These are phyloP conservation scores for Ephemerocybe angulata DNA, from an alignment of 768 basidiomycete genomes.

Conservation along the genomic window DNA sequence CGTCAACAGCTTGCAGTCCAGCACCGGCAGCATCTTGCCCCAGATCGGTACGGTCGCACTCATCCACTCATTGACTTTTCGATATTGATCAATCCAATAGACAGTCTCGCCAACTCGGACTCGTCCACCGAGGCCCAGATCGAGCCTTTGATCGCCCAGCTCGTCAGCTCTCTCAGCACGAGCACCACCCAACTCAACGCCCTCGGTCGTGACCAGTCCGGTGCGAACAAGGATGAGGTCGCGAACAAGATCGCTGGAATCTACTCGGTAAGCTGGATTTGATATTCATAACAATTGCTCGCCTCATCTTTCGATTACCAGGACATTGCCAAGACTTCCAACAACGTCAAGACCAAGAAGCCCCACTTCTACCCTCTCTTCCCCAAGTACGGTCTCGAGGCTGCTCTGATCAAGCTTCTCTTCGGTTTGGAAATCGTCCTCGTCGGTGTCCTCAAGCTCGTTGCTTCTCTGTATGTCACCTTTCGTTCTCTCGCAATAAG, in stretches of 20 bases:
- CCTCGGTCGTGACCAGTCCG: slow-evolving; percentile 3
- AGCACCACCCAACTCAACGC: neutral
- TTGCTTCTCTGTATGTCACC: slow-evolving; percentile 4
- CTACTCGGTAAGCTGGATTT: slow-evolving; percentile 2
- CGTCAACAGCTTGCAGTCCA: neutral
- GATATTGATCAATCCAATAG: neutral
- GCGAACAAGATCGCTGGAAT: slow-evolving; percentile 6
- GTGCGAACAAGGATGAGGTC: slow-evolving; percentile 16
- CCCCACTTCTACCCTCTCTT: slow-evolving; percentile 4
- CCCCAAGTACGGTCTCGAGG: slow-evolving; percentile 9
- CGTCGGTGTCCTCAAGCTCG: slow-evolving; percentile 4
- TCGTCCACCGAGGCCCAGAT: neutral
- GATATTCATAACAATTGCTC: neutral
- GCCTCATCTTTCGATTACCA: neutral
- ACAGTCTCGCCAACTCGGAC: slow-evolving; percentile 3
- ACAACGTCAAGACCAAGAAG: slow-evolving; percentile 9
- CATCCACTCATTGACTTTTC: neutral
- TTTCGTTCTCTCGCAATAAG: neutral
- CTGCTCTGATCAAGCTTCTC: slow-evolving; percentile 8
- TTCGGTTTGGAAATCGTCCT: slow-evolving; percentile 6
- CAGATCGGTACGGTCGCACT: slow-evolving; percentile 9
- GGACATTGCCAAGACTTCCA: slow-evolving; percentile 2
- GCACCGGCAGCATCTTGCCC: slow-evolving; percentile 8
- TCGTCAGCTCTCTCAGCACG: slow-evolving; percentile 1
- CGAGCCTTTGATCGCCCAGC: slow-evolving; percentile 5